Conservation (phyloP, 352 stramenopile species). For the Globisporangium uncinulatum region DNA sequence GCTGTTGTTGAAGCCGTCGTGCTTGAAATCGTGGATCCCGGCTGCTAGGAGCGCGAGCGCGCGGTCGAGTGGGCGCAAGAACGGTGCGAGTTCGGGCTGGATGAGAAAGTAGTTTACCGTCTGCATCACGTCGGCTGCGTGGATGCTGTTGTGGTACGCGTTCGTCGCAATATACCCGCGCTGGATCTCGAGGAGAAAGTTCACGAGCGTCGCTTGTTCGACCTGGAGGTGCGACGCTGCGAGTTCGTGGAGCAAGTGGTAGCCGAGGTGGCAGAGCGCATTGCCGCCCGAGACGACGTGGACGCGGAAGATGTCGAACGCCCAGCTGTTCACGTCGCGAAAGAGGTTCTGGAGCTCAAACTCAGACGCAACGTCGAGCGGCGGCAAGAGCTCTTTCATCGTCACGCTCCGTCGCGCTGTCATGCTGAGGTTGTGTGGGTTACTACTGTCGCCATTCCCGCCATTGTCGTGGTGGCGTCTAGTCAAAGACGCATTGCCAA, state of each 20-base stretch:
- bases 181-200: constrained; percentile 82
- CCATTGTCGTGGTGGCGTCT: constrained; percentile 1
- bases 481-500: no score
- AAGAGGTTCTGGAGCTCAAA: constrained; percentile 72
- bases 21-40: constrained; percentile 87
- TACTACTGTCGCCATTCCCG: background rate
- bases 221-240: constrained; percentile 57
- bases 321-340: constrained; percentile 43
- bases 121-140: constrained; percentile 88
- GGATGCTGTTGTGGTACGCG: constrained; percentile 88
- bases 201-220: constrained; percentile 52
- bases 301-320: constrained; percentile 78
- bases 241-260: constrained; percentile 66
- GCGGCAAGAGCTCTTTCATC: constrained; percentile 60
- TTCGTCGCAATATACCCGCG: constrained; percentile 75
- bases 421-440: background rate
- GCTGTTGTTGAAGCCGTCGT: constrained; percentile 88
- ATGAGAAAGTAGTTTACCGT: constrained; percentile 84
- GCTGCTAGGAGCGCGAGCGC: constrained; percentile 70
- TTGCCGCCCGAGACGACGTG: constrained; percentile 64
- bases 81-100: constrained; percentile 63
- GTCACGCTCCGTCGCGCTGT: constrained; percentile 26
- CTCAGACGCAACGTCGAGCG: constrained; percentile 49
- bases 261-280: constrained; percentile 67
- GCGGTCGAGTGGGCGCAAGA: constrained; percentile 71